Conservation (phyloP, 2,329 filamentous ascomycete species). For the Botrytis paeoniae region DNA sequence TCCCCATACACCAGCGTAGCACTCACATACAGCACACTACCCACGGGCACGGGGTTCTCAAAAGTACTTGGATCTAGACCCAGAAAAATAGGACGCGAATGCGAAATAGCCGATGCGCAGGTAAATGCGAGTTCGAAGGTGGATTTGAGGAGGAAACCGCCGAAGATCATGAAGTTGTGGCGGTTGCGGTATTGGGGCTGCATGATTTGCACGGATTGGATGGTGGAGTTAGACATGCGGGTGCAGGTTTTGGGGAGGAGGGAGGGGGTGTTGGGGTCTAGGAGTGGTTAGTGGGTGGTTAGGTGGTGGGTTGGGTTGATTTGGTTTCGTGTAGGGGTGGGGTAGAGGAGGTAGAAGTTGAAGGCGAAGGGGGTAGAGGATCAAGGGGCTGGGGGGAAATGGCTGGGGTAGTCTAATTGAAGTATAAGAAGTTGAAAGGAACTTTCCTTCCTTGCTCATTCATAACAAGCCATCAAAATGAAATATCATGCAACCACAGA, state of each 20-base stretch:
- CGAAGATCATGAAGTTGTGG: constrained; percentile 74
- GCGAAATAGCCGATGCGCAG: constrained; percentile 65
- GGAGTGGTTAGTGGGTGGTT: not conserved
- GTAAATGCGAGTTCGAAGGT: constrained; percentile 73
- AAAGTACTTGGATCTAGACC: constrained; percentile 69
- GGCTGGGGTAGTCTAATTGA: not conserved
- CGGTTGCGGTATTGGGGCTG: constrained; percentile 67
- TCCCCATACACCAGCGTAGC: constrained; percentile 68
- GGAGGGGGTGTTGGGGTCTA: constrained; percentile 52
- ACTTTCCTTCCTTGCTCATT: not conserved
- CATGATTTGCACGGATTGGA: constrained; percentile 70
- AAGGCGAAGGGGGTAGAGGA: too few species aligned
- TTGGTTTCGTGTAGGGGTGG: too few species aligned
- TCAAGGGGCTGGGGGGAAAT: too few species aligned
- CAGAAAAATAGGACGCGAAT: constrained; percentile 64
- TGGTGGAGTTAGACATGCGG: constrained; percentile 59
- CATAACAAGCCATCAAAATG: not conserved
- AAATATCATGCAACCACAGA: not conserved
- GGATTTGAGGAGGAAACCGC: constrained; percentile 67
- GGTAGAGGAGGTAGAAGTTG: too few species aligned
- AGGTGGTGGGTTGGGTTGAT: not conserved
- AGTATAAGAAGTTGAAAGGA: not conserved
- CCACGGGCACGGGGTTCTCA: constrained; percentile 69
- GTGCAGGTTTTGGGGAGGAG: constrained; percentile 56
- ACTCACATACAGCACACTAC: constrained; percentile 66